Evolutionary conservation across 2,329 filamentous ascomycete species (phyloP).

Genomic region (Biscogniauxia sp.): DNA sequence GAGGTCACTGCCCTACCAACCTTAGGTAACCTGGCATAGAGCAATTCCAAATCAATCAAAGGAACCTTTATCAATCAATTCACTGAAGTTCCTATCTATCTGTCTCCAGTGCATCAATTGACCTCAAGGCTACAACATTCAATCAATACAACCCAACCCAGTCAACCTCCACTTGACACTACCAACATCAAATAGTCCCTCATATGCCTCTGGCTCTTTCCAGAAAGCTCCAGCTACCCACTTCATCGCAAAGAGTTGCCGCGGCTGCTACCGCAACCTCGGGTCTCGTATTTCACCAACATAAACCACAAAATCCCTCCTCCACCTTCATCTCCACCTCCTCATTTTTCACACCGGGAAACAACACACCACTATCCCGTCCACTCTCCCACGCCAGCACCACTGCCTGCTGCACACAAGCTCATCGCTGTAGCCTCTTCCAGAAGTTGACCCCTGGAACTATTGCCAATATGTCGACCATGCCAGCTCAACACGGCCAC

Average conservation of each 20-base stretch:
- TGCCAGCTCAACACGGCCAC: conserved; percentile 52
- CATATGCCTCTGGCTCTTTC: conserved; percentile 7
- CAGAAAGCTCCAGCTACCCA: conserved; percentile 14
- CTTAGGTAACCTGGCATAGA: too few species aligned
- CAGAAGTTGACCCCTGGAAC: conserved; percentile 12
- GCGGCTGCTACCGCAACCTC: conserved; percentile 16
- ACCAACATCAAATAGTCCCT: too few species aligned
- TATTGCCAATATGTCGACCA: conserved; percentile 43
- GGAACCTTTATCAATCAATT: too few species aligned
- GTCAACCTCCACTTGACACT: not conserved
- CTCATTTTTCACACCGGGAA: not conserved
- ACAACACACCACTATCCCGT: conserved; percentile 9
- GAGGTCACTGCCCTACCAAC: too few species aligned
- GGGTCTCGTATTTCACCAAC: conserved; percentile 12
- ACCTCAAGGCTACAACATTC: too few species aligned
- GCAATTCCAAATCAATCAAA: too few species aligned
- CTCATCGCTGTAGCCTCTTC: not conserved
- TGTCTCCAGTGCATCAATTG: too few species aligned
- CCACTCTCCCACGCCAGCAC: conserved; percentile 9
- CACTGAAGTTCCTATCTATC: too few species aligned
- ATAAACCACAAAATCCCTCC: conserved; percentile 9
- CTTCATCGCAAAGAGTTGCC: conserved; percentile 18
- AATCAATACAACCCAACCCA: too few species aligned
- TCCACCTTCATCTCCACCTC: conserved; percentile 9
- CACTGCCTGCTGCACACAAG: conserved; percentile 13